A percentile compares a stretch with the other conserved stretches of the same genome.
These are phyloP conservation scores for Wallacemonas rigidus DNA, from an alignment of 208 protist species.

Conservation along the genomic window DNA sequence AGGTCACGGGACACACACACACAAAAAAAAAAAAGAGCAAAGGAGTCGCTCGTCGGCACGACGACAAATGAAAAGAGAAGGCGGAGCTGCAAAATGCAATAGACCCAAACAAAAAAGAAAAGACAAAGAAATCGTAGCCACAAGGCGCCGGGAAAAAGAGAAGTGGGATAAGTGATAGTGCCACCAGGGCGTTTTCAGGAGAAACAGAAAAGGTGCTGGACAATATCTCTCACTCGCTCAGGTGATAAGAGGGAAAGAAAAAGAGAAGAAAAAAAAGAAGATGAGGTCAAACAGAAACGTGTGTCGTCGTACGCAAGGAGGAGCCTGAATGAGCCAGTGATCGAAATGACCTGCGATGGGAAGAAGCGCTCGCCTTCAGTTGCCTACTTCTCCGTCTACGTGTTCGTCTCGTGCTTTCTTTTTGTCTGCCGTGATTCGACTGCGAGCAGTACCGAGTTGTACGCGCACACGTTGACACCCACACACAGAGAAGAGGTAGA, in stretches of 20 bases:
- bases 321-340: conserved; percentile 6
- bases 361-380: no score
- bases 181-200: no score
- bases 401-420: no score
- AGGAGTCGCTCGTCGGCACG: background rate
- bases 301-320: background rate
- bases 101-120: background rate
- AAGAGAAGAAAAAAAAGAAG: conserved; percentile 12
- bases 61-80: conserved; percentile 16
- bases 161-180: no score
- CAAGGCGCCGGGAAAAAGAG: background rate
- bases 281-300: conserved; percentile 1
- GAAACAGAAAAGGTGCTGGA: no score
- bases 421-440: no score
- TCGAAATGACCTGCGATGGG: no score
- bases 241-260: conserved; percentile 6
- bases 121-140: no score
- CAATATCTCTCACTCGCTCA: background rate
- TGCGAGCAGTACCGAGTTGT: no score
- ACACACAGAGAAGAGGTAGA: no score
- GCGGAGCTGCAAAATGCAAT: conserved; percentile 7
- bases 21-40: conserved; percentile 9
- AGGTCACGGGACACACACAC: background rate
- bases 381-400: no score
- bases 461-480: no score